Evolutionary conservation across 257 asterid species (phyloP).

Genomic region (Lycium barbarum): DNA sequence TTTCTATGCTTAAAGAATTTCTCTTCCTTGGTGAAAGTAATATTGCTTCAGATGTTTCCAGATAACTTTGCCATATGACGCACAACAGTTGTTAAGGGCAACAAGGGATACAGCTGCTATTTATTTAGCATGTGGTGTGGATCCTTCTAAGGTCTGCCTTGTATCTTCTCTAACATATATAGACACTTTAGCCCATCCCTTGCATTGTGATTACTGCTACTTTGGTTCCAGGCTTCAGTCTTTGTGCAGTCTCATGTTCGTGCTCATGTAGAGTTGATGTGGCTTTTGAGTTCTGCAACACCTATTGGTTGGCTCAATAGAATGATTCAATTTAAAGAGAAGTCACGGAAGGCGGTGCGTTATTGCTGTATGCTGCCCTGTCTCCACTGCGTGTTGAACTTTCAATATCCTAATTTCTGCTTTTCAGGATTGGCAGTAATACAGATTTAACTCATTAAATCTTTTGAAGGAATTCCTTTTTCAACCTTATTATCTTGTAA

Average conservation of each 20-base stretch:
- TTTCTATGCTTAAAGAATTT: conserved; percentile 20
- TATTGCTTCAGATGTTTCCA: conserved; percentile 39
- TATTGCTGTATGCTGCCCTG: conserved; percentile 39
- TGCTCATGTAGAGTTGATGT: conserved; percentile 95
- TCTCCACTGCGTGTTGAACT: not conserved
- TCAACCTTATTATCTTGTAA: not conserved
- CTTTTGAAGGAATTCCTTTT: not conserved
- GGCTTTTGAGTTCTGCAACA: conserved; percentile 88
- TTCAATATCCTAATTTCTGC: conserved; percentile 10
- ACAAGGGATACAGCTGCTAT: conserved; percentile 96
- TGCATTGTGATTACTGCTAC: conserved; percentile 32
- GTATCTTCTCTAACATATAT: conserved; percentile 27
- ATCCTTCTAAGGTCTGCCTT: conserved; percentile 72
- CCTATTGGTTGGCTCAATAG: conserved; percentile 97
- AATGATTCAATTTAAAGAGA: conserved; percentile 98
- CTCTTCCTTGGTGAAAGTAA: conserved; percentile 29
- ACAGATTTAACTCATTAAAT: not conserved
- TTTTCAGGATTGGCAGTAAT: not conserved
- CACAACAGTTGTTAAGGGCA: conserved; percentile 76
- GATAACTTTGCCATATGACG: conserved; percentile 90
- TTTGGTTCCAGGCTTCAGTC: conserved; percentile 80
- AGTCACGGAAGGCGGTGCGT: conserved; percentile 84
- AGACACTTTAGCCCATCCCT: not conserved
- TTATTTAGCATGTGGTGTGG: conserved; percentile 97
- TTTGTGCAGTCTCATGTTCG: conserved; percentile 98